Percentiles rank a stretch among this genome's conserved stretches.
phyloP scores from a whole-genome alignment of 345 rosid genomes.

The Schrenkiella parvula region DNA sequence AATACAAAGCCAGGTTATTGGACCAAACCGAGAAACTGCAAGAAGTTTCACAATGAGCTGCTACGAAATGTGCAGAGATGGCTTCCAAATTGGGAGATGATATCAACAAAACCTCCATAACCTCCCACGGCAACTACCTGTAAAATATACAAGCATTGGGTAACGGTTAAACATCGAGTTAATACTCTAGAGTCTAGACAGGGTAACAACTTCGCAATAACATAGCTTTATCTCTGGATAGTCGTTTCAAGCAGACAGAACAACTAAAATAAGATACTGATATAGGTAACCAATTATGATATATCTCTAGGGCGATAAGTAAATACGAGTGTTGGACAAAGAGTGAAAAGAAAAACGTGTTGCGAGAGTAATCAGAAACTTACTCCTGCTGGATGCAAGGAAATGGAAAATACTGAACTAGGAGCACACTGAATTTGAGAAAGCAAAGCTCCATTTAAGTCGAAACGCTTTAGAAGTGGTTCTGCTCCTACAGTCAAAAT shows the following conservation, averaged over 20 bases:
- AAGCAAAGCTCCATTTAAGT: conserved; percentile 65
- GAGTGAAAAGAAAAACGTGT: not conserved
- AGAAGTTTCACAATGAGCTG: conserved; percentile 34
- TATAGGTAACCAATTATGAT: not conserved
- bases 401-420: conserved; percentile 69
- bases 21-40: not conserved
- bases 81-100: conserved; percentile 89
- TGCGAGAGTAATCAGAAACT: conserved; percentile 19
- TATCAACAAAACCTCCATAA: conserved; percentile 84
- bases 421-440: conserved; percentile 89
- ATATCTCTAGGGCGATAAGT: not conserved
- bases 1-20: not conserved
- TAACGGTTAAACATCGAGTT: not conserved
- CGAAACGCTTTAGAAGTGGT: conserved; percentile 65
- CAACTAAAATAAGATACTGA: too few relatives aligned
- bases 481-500: conserved; percentile 86
- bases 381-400: conserved; percentile 77
- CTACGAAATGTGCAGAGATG: conserved; percentile 85
- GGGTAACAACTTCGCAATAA: not conserved
- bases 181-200: conserved; percentile 6
- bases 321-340: not conserved
- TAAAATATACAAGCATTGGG: not conserved
- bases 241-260: not conserved
- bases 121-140: conserved; percentile 88
- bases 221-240: not conserved